Evolutionary conservation across 2,329 filamentous ascomycete species (phyloP).

Genomic region (Tolypocladium tundrense): DNA sequence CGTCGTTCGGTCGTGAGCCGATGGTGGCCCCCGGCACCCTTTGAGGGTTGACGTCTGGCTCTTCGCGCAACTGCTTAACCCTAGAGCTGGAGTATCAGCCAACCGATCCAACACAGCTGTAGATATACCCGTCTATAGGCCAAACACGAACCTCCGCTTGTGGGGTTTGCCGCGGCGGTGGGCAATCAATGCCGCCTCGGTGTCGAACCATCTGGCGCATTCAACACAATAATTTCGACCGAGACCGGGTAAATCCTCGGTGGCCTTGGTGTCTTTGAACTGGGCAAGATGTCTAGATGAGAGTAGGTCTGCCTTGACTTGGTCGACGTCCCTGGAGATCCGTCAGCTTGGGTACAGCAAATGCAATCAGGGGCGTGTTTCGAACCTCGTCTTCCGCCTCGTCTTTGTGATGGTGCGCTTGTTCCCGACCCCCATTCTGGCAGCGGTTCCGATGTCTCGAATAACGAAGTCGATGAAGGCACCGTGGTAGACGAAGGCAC

Average conservation of each 20-base stretch:
- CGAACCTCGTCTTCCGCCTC: conserved; percentile 57
- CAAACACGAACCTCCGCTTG: conserved; percentile 56
- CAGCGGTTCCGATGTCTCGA: neutral
- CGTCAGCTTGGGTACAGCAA: neutral
- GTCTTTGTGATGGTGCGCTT: conserved; percentile 65
- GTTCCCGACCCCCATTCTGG: conserved; percentile 56
- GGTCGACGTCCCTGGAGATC: conserved; percentile 74
- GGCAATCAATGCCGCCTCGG: conserved; percentile 60
- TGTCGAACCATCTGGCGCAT: conserved; percentile 95
- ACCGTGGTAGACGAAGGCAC: too few species aligned
- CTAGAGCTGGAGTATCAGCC: conserved; percentile 33
- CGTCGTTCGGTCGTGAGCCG: conserved; percentile 61
- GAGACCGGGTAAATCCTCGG: conserved; percentile 79
- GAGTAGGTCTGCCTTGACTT: conserved; percentile 74
- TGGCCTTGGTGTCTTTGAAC: conserved; percentile 67
- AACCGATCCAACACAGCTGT: neutral
- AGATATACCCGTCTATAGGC: neutral
- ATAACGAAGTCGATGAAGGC: neutral
- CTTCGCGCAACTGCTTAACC: conserved; percentile 70
- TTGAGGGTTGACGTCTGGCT: conserved; percentile 79
- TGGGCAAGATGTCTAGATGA: conserved; percentile 71
- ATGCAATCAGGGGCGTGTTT: neutral
- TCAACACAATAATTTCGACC: conserved; percentile 82
- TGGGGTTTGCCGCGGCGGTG: conserved; percentile 87
- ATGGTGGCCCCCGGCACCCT: conserved; percentile 75